phyloP scores from a whole-genome alignment of 2,329 filamentous ascomycete species.

The Aspergillus sp. region DNA sequence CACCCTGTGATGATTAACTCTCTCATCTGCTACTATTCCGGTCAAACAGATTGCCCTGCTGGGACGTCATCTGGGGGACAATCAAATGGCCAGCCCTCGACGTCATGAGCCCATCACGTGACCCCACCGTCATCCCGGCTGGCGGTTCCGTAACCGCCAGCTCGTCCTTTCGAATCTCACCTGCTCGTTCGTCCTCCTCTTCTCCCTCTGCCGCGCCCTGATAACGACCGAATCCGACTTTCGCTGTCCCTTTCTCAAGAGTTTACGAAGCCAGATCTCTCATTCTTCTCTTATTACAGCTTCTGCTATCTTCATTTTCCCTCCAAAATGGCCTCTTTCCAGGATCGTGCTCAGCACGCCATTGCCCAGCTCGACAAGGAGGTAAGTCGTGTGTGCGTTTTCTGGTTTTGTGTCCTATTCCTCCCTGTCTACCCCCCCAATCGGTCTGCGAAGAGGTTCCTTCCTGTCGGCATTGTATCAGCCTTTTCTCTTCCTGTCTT shows the following conservation, averaged over 20 bases:
- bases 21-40: too few relatives aligned
- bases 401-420: slow-evolving; percentile 18
- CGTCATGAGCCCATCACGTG: slow-evolving; percentile 27
- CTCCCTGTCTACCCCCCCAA: neutral
- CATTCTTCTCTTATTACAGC: slow-evolving; percentile 7
- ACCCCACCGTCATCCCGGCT: slow-evolving; percentile 20
- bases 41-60: too few relatives aligned
- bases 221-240: slow-evolving; percentile 13
- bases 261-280: neutral
- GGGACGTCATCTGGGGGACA: neutral
- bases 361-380: slow-evolving; percentile 70
- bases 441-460: neutral
- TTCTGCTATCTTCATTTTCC: slow-evolving; percentile 1
- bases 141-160: slow-evolving; percentile 19
- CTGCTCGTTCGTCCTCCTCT: neutral
- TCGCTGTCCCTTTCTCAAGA: slow-evolving; percentile 1
- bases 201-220: slow-evolving; percentile 5
- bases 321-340: slow-evolving; percentile 51
- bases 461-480: neutral
- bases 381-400: slow-evolving; percentile 48
- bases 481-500: neutral
- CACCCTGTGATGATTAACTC: neutral
- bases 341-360: slow-evolving; percentile 64
- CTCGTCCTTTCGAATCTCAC: slow-evolving; percentile 21
- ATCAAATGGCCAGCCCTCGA: slow-evolving; percentile 9